These are phyloP conservation scores for Cryphonectria carpinicola DNA, from an alignment of 2,329 filamentous ascomycete genomes.

Conservation along the genomic window DNA sequence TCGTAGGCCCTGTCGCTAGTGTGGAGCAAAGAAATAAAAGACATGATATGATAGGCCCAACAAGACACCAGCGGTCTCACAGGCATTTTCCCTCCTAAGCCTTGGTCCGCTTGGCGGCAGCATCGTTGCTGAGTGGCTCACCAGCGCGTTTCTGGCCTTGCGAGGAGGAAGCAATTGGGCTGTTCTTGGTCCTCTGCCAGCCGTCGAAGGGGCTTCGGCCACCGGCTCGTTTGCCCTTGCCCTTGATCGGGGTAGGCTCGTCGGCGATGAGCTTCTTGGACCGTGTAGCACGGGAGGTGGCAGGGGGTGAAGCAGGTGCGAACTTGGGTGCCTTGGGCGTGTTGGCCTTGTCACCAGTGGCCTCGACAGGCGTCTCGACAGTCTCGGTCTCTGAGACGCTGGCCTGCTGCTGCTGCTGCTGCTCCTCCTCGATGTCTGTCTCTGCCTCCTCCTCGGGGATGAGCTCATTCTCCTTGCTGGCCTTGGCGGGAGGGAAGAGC, in stretches of 20 bases:
- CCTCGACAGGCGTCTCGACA: constrained; percentile 44
- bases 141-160: constrained; percentile 50
- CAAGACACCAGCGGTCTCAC: not conserved
- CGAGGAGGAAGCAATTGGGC: constrained; percentile 37
- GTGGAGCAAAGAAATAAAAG: constrained; percentile 15
- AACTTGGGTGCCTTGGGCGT: constrained; percentile 62
- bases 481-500: constrained; percentile 62
- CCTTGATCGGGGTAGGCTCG: constrained; percentile 47
- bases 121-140: constrained; percentile 39
- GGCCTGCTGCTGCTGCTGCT: constrained; percentile 38
- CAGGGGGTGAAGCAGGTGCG: constrained; percentile 64
- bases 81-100: constrained; percentile 22
- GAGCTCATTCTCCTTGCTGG: constrained; percentile 43
- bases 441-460: constrained; percentile 60
- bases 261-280: constrained; percentile 54
- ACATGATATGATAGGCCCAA: constrained; percentile 4
- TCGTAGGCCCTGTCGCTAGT: constrained; percentile 12
- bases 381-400: constrained; percentile 32
- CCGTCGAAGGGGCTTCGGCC: constrained; percentile 65
- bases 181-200: constrained; percentile 69
- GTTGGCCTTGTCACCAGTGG: constrained; percentile 40
- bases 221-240: constrained; percentile 36
- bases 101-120: constrained; percentile 46
- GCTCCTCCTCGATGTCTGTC: constrained; percentile 60
- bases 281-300: constrained; percentile 63